These are phyloP conservation scores for Erodium texanum DNA, from an alignment of 441 rosid genomes.

Conservation along the genomic window DNA sequence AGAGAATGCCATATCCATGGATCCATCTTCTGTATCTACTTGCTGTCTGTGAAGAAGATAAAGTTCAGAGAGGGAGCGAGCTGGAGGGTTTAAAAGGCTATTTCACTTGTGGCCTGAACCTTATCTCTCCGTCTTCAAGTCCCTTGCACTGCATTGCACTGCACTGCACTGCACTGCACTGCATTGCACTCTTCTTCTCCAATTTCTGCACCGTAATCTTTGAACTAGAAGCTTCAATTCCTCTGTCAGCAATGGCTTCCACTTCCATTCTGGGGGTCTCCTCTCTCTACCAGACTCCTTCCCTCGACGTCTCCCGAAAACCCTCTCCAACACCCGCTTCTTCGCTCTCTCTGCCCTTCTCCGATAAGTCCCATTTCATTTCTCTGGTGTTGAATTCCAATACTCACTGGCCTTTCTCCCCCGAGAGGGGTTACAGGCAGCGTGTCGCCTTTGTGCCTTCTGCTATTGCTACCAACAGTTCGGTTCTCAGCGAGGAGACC, in stretches of 20 bases:
- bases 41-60: no score
- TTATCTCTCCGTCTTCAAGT: no score
- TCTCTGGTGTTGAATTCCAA: neutral
- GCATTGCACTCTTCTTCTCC: neutral
- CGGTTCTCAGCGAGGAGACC: slow-evolving; percentile 82
- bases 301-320: neutral
- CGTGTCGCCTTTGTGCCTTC: slow-evolving; percentile 30
- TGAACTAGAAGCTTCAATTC: neutral
- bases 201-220: neutral
- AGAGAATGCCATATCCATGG: no score
- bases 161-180: neutral
- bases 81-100: no score
- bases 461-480: slow-evolving; percentile 45
- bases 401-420: no score
- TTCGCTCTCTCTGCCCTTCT: slow-evolving; percentile 10
- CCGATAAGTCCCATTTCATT: slow-evolving; percentile 3
- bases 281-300: slow-evolving; percentile 1
- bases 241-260: neutral
- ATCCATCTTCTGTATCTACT: no score
- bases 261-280: neutral
- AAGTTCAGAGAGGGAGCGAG: no score
- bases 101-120: no score
- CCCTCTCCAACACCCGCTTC: slow-evolving; percentile 1
- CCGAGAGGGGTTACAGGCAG: neutral
- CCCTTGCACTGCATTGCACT: neutral